Evolutionary conservation across 129 eudicot genomes (phyloP).

Genomic region (Centaurea solstitialis): DNA sequence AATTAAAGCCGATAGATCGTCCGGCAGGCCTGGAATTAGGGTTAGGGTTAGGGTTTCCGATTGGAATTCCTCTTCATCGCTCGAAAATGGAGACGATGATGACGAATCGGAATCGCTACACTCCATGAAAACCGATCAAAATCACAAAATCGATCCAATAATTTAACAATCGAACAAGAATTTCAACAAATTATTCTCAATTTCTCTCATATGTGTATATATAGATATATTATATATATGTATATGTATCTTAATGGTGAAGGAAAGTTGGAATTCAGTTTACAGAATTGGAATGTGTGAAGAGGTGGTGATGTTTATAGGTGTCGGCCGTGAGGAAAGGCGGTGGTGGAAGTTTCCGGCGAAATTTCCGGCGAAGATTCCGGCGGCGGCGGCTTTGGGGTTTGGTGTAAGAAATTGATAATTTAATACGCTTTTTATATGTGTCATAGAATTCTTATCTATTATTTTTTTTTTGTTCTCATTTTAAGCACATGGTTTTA

Average conservation of each 20-base stretch:
- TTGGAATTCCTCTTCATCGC: conserved; percentile 18
- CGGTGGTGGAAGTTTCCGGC: conserved; percentile 16
- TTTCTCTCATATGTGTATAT: too few relatives aligned
- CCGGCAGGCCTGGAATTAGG: conserved; percentile 85
- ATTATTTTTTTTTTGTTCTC: not conserved
- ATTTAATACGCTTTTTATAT: not conserved
- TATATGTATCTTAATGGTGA: too few relatives aligned
- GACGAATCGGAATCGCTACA: not conserved
- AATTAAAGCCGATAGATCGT: conserved; percentile 68
- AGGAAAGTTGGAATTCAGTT: too few relatives aligned
- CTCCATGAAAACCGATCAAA: not conserved
- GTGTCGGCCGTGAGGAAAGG: conserved; percentile 14
- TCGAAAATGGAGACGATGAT: not conserved
- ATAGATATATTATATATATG: too few relatives aligned
- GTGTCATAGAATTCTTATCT: not conserved
- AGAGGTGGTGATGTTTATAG: not conserved
- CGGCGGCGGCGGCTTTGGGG: not conserved
- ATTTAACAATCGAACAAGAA: not conserved
- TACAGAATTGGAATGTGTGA: not conserved
- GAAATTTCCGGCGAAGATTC: conserved; percentile 18
- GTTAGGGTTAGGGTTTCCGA: conserved; percentile 43
- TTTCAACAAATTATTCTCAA: not conserved
- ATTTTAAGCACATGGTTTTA: conserved; percentile 16
- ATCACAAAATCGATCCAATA: conserved; percentile 2
- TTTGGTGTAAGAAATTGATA: not conserved